A percentile compares a stretch with the other conserved stretches of the same genome.
phyloP scores from a whole-genome alignment of 1,139 yeast species.

The Kodamaea suecica region DNA sequence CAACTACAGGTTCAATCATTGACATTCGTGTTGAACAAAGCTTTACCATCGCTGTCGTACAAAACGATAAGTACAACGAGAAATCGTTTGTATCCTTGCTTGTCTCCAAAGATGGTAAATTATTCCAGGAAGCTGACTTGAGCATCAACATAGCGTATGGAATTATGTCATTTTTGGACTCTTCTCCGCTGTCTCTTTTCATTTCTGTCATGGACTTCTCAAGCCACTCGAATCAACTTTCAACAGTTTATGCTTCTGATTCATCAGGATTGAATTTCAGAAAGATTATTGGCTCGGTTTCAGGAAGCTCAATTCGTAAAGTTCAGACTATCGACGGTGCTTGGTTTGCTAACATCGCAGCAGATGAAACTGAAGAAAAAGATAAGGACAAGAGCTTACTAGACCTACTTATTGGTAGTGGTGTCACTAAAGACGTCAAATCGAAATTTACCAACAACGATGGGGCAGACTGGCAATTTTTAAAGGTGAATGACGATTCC shows the following conservation, averaged over 20 bases:
- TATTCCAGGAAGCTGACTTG: conserved; percentile 53
- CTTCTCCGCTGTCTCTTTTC: conserved; percentile 56
- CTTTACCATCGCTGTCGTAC: conserved; percentile 52
- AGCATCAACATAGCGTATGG: conserved; percentile 44
- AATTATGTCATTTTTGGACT: conserved; percentile 50
- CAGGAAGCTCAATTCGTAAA: conserved; percentile 45
- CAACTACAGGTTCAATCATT: conserved; percentile 40
- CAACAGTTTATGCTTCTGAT: conserved; percentile 56
- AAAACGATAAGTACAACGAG: conserved; percentile 44
- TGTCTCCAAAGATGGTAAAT: conserved; percentile 57
- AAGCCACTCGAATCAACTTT: conserved; percentile 22
- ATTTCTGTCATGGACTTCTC: conserved; percentile 44
- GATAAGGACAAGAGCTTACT: conserved; percentile 22
- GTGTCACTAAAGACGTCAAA: conserved; percentile 15
- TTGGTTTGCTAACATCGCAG: conserved; percentile 52
- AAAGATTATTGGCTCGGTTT: conserved; percentile 43
- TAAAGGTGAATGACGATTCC: conserved; percentile 46
- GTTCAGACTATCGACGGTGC: conserved; percentile 68
- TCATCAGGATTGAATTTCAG: conserved; percentile 59
- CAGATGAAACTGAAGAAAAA: conserved; percentile 11
- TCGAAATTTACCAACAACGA: conserved; percentile 55
- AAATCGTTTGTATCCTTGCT: conserved; percentile 45
- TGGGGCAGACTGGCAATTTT: conserved; percentile 59
- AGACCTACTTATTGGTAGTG: conserved; percentile 30
- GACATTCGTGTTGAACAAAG: conserved; percentile 49